A percentile compares a stretch with the other conserved stretches of the same genome.
Evolutionary conservation across 192 early-diverging fungal genomes (phyloP).

Genomic region (Dissophora globulifera): DNA sequence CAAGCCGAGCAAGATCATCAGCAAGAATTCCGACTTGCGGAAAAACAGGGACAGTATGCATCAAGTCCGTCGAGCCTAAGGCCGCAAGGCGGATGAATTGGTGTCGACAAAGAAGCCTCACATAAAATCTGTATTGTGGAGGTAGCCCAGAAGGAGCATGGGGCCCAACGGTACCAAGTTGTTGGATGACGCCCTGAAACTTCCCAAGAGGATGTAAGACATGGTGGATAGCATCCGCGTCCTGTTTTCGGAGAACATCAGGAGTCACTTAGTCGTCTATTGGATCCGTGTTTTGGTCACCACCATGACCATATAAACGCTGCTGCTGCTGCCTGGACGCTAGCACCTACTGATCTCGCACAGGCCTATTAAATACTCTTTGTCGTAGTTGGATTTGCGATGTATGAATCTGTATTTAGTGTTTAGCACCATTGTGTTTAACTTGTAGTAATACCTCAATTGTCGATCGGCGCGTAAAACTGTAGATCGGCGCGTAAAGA

Average conservation of each 20-base stretch:
- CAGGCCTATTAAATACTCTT: no score
- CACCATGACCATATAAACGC: slow-evolving; percentile 3
- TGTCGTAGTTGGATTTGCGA: no score
- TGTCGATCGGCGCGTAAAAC: no score
- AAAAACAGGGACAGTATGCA: slow-evolving; percentile 10
- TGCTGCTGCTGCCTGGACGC: slow-evolving; percentile 5
- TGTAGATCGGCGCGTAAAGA: no score
- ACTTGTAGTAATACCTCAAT: no score
- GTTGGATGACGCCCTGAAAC: slow-evolving; percentile 3
- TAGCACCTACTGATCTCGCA: slow-evolving; percentile 1
- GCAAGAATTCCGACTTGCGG: neutral
- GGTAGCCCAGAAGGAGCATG: slow-evolving; percentile 3
- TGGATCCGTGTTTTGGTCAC: neutral
- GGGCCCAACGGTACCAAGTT: slow-evolving; percentile 1
- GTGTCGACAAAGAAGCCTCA: neutral
- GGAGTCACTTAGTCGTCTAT: neutral
- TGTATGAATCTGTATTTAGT: no score
- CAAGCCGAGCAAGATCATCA: no score
- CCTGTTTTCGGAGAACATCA: neutral
- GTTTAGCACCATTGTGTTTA: no score
- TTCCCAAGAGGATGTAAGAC: slow-evolving; percentile 14
- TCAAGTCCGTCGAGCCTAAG: slow-evolving; percentile 1
- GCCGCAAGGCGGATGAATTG: slow-evolving; percentile 10
- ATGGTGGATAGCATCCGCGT: neutral
- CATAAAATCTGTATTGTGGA: slow-evolving; percentile 4